Base-by-base conservation (phyloP, 1,139 yeast species). In the Pichia sp. region DNA sequence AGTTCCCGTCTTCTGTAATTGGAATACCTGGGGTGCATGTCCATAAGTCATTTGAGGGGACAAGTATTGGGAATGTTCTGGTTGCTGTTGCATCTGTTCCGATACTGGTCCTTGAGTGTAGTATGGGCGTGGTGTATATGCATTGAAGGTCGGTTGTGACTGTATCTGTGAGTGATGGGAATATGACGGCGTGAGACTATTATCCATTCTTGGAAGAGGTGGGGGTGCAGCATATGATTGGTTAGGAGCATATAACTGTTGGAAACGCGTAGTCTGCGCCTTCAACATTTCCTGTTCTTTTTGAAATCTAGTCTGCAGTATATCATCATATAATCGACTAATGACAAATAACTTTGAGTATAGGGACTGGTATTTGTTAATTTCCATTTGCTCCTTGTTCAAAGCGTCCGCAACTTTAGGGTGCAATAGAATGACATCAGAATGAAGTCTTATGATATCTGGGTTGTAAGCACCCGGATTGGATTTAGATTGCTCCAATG, bases 341-440 rank as follows among this genome's bases (percentile, higher is more conserved):
- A 87, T 82, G 3, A 93, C 81, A 34, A 84, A 77, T 37, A 91
- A 70, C 53, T 91, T 86, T 32, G 84, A 77, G 58, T 85, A 87
- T 72, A 86, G 67, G 40, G 84, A 91, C 46, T 84, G 74, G 42
- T 82, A 72, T 18, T 63, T 59, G 40, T 85, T 94, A 49, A 87
- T 77, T 51, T 77, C 80, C 34, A 73, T 72, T 24, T 77, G 70
- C 1, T 88, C 67, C 13, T 71, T 72, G 27, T 79, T 70, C 33
- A 87, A 62, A 12, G 85, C 73, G 24, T 70, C 66, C 38, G 82
- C 81, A 27, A 88, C 62, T 49, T 82, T 85, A 2, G 97, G 94
- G 44, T 84, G 79, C 38, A 85, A 58, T 16, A 73, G 67, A 19
- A 77, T 61, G 10, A 88, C 77, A 34, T 72, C 74, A 15, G 75